Percentiles rank a stretch among this genome's conserved stretches.
Conservation (phyloP, 768 basidiomycete species). For the Strobilomyces confusus region DNA sequence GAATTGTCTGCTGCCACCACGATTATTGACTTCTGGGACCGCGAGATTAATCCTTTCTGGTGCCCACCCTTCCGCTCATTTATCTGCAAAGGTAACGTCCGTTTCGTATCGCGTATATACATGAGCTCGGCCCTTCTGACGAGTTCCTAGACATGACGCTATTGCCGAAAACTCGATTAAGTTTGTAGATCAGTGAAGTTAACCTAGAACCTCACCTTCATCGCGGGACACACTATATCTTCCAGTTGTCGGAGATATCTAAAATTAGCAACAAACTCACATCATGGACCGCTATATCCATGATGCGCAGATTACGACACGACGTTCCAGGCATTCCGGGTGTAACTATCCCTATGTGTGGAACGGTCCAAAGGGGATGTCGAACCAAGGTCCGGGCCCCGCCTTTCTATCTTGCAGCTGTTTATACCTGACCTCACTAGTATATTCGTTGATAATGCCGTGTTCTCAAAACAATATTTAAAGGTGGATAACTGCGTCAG, state of each 20-base stretch:
- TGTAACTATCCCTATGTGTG: too few species aligned
- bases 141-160: too few species aligned
- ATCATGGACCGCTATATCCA: background rate
- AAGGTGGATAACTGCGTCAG: background rate
- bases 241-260: background rate
- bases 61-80: too few species aligned
- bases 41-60: slow-evolving; percentile 40
- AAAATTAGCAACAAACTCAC: background rate
- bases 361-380: background rate
- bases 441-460: background rate
- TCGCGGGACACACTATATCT: background rate
- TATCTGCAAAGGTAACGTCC: too few species aligned
- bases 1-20: slow-evolving; percentile 48
- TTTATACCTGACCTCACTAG: background rate
- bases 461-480: slow-evolving; percentile 4
- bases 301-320: background rate
- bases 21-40: slow-evolving; percentile 44
- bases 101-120: too few species aligned
- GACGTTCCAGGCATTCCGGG: background rate
- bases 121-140: too few species aligned
- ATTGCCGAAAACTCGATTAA: too few species aligned
- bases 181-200: slow-evolving; percentile 23
- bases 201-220: background rate
- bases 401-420: background rate
- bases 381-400: background rate